phyloP scores from a whole-genome alignment of 257 asterid species.

The Plantago ovata region DNA sequence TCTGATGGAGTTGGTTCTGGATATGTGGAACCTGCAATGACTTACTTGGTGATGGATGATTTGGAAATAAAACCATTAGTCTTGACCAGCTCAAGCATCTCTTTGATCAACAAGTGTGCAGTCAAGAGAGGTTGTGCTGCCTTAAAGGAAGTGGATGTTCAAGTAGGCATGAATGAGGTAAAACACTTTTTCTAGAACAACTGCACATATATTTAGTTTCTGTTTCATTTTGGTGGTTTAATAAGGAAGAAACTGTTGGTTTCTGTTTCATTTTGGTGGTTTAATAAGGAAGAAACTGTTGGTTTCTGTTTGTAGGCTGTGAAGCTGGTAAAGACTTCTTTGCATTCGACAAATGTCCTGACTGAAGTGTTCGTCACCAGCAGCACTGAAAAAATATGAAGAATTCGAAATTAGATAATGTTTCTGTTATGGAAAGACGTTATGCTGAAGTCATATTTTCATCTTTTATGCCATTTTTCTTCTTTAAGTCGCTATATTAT shows the following conservation, averaged over 20 bases:
- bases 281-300: no score
- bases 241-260: no score
- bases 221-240: neutral
- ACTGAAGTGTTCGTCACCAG: conserved; percentile 2
- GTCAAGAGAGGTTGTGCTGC: conserved; percentile 17
- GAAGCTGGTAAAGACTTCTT: conserved; percentile 14
- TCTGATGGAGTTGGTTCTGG: conserved; percentile 12
- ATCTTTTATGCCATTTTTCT: no score
- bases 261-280: neutral
- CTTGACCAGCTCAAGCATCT: conserved; percentile 19
- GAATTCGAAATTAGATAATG: no score
- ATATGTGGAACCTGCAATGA: conserved; percentile 27
- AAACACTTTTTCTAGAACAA: neutral
- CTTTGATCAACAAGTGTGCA: conserved; percentile 19
- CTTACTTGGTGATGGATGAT: conserved; percentile 34
- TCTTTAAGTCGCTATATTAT: no score
- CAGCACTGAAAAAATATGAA: no score
- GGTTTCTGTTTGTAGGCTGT: conserved; percentile 2
- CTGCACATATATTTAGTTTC: no score
- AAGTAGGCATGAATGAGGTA: conserved; percentile 19
- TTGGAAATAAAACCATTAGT: conserved; percentile 23
- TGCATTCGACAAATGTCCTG: conserved; percentile 15
- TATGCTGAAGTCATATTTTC: no score
- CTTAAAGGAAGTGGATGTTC: conserved; percentile 16
- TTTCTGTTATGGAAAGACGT: no score